Evolutionary conservation across 305 asterid genomes (phyloP).

Genomic region (Plantago lanceolata): DNA sequence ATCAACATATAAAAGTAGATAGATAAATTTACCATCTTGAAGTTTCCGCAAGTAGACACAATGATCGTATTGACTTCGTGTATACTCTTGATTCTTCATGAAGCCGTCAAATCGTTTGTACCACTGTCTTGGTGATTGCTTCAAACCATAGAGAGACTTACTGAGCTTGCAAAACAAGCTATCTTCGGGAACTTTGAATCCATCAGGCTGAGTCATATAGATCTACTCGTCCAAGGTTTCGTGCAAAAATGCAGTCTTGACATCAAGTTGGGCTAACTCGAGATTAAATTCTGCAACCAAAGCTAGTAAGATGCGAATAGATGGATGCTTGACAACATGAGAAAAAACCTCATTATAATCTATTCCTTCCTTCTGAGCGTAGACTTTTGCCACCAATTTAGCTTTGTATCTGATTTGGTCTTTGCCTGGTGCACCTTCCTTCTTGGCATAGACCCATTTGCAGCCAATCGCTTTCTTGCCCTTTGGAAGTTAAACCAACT

Average conservation of each 20-base stretch:
- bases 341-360: neutral
- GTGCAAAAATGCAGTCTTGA: neutral
- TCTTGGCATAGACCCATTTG: neutral
- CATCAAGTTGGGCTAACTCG: constrained; percentile 10
- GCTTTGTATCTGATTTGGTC: neutral
- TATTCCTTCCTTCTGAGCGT: neutral
- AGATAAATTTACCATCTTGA: constrained; percentile 5
- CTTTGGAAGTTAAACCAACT: constrained; percentile 1
- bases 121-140: neutral
- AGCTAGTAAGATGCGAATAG: neutral
- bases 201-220: neutral
- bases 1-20: neutral
- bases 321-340: constrained; percentile 1
- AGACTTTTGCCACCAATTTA: neutral
- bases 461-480: neutral
- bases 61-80: neutral
- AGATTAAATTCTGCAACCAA: constrained; percentile 8
- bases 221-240: constrained; percentile 7
- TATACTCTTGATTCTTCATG: neutral
- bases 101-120: neutral
- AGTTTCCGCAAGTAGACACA: neutral
- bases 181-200: neutral
- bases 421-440: neutral
- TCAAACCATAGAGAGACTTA: constrained; percentile 4
- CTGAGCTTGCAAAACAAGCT: constrained; percentile 4